These are phyloP conservation scores for Aspergillus intermedius DNA, from an alignment of 2,329 filamentous ascomycete species.

Conservation along the genomic window DNA sequence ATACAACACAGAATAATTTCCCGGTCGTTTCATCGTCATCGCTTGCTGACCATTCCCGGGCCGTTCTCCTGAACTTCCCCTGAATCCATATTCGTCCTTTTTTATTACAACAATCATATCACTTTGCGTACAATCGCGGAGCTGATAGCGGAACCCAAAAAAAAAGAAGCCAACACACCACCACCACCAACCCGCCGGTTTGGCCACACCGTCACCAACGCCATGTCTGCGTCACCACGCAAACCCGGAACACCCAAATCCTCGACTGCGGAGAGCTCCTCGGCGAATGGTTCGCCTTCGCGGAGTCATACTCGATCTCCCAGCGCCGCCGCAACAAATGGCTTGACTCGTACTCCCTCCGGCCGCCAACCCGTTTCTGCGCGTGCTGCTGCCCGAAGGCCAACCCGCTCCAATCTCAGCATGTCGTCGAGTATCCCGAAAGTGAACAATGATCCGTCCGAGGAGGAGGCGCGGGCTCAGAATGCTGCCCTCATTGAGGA, in stretches of 20 bases:
- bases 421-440: constrained; percentile 38
- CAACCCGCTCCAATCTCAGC: constrained; percentile 38
- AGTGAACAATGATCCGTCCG: constrained; percentile 45
- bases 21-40: constrained; percentile 16
- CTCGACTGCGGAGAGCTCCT: constrained; percentile 21
- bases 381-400: constrained; percentile 61
- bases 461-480: constrained; percentile 72
- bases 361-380: constrained; percentile 62
- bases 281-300: constrained; percentile 29
- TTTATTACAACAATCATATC: too few species aligned
- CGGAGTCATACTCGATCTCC: constrained; percentile 44
- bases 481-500: constrained; percentile 74
- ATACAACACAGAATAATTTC: constrained; percentile 22
- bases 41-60: neutral
- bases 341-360: constrained; percentile 58
- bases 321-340: constrained; percentile 42
- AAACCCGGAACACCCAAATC: constrained; percentile 35
- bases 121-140: too few species aligned
- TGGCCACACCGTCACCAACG: constrained; percentile 2
- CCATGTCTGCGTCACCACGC: constrained; percentile 40
- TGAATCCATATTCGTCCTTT: constrained; percentile 3
- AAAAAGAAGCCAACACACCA: too few species aligned
- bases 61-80: constrained; percentile 3
- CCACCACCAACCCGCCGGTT: too few species aligned
- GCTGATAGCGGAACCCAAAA: too few species aligned